Percentiles rank a stretch among this genome's conserved stretches.
Conservation (phyloP, 106 monocot genomes). For the Dendrobium huoshanense region DNA sequence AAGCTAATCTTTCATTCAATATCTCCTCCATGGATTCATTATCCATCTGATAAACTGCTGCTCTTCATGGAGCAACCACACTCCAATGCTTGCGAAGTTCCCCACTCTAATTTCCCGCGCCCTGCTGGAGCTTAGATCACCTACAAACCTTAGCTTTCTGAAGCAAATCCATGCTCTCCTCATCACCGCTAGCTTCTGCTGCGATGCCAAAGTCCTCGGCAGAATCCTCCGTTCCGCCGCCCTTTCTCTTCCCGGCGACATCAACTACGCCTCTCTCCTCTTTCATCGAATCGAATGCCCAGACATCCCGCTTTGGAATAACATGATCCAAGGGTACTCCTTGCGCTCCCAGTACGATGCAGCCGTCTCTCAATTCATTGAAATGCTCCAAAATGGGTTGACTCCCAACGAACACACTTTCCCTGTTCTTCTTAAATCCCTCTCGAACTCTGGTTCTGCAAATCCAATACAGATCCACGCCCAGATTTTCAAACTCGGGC, state of each 20-base stretch:
- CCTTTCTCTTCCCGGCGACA: slow-evolving; percentile 9
- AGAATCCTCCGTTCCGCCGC: slow-evolving; percentile 22
- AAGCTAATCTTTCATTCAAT: too few species aligned
- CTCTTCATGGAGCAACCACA: not conserved
- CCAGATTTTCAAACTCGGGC: slow-evolving; percentile 11
- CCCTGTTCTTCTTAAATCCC: slow-evolving; percentile 11
- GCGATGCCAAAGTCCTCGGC: slow-evolving; percentile 19
- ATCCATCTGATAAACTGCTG: not conserved
- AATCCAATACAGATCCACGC: slow-evolving; percentile 18
- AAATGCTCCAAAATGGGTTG: slow-evolving; percentile 20
- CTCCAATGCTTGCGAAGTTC: not conserved
- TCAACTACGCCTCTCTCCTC: slow-evolving; percentile 19
- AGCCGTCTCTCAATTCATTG: slow-evolving; percentile 24
- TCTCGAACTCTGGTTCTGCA: slow-evolving; percentile 18
- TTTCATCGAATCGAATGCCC: not conserved
- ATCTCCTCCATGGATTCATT: not conserved
- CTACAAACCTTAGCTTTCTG: not conserved
- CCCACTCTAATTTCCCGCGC: not conserved
- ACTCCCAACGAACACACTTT: slow-evolving; percentile 22
- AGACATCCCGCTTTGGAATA: slow-evolving; percentile 33
- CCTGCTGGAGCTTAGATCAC: not conserved
- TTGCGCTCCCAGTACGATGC: slow-evolving; percentile 6
- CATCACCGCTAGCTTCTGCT: slow-evolving; percentile 22
- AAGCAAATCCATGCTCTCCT: slow-evolving; percentile 23
- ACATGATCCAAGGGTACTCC: slow-evolving; percentile 25